Conservation (phyloP, 208 protist species). For the Leishmania tropica region DNA sequence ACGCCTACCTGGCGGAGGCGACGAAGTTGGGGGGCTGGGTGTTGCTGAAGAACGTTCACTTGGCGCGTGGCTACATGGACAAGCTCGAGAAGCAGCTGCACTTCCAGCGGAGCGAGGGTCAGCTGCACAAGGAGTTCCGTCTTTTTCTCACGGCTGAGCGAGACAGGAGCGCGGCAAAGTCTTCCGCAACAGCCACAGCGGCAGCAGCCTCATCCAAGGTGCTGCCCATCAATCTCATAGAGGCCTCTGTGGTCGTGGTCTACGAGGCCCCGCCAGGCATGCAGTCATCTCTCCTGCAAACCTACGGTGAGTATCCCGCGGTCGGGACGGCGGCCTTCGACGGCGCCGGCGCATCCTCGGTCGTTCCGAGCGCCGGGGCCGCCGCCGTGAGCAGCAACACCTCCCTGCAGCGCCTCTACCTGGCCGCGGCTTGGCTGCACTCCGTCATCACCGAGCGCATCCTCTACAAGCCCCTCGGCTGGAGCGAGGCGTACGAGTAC, state of each 20-base stretch:
- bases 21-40: constrained; percentile 94
- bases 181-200: background rate
- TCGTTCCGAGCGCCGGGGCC: background rate
- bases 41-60: constrained; percentile 99
- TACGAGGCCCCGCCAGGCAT: constrained; percentile 98
- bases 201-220: constrained; percentile 12
- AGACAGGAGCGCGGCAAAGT: constrained; percentile 20
- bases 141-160: constrained; percentile 98
- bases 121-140: constrained; percentile 91
- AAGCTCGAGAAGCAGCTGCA: constrained; percentile 97
- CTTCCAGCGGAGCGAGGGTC: constrained; percentile 57
- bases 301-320: constrained; percentile 51
- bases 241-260: constrained; percentile 83
- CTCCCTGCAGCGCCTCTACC: constrained; percentile 93
- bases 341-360: constrained; percentile 1
- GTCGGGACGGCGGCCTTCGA: background rate
- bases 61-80: constrained; percentile 94
- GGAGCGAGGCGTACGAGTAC: constrained; percentile 99
- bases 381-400: constrained; percentile 14
- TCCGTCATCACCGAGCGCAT: constrained; percentile 96
- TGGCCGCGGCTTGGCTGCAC: constrained; percentile 97
- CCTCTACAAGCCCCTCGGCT: constrained; percentile 97
- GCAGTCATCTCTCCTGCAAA: constrained; percentile 93
- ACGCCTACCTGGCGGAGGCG: constrained; percentile 88
- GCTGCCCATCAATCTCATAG: constrained; percentile 79